phyloP scores from a whole-genome alignment of 2,329 filamentous ascomycete genomes.

The Zasmidium cellare region DNA sequence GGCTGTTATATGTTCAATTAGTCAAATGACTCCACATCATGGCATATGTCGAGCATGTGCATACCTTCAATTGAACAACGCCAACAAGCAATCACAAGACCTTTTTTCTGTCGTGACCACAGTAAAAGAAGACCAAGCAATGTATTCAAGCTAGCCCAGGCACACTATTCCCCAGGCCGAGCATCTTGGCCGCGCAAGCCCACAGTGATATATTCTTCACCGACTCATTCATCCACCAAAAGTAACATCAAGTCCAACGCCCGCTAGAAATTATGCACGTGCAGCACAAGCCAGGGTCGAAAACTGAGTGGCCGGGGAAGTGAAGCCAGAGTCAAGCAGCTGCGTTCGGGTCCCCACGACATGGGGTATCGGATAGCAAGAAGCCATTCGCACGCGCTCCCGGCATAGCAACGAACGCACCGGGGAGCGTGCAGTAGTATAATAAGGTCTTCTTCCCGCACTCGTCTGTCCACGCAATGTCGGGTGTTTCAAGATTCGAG shows the following conservation, averaged over 20 bases:
- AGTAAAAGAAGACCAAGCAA: too few relatives aligned
- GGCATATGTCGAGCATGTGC: too few relatives aligned
- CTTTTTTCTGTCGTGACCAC: too few relatives aligned
- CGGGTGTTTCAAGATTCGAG: not conserved
- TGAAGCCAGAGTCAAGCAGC: not conserved
- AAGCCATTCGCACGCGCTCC: not conserved
- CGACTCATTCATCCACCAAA: not conserved
- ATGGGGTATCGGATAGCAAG: not conserved
- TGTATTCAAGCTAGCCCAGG: too few relatives aligned
- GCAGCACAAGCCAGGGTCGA: not conserved
- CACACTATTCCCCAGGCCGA: too few relatives aligned
- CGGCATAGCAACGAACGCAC: not conserved
- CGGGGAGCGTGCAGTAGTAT: not conserved
- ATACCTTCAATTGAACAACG: too few relatives aligned
- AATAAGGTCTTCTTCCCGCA: not conserved
- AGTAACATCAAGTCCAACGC: not conserved
- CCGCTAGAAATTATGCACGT: not conserved
- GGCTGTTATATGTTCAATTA: too few relatives aligned
- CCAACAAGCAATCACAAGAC: too few relatives aligned
- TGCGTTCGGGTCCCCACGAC: conserved; percentile 1
- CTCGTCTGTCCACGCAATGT: not conserved
- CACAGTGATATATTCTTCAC: not conserved
- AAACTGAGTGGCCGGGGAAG: conserved; percentile 2
- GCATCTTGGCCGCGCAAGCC: not conserved
- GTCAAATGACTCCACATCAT: too few relatives aligned